Conservation (phyloP, 1,139 yeast genomes). For the Kodamaea plutei region DNA sequence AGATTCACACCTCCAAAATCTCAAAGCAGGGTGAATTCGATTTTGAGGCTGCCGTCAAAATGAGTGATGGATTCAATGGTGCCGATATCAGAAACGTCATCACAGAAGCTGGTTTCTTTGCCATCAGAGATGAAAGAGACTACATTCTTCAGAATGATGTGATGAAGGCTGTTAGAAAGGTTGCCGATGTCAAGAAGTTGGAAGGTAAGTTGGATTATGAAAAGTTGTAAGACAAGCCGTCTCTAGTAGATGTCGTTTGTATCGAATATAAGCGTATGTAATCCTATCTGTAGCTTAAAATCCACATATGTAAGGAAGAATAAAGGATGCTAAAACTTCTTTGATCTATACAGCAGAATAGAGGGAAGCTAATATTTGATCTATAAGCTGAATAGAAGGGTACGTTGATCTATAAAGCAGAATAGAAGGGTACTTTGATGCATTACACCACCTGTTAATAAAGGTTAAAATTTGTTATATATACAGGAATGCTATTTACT, state of each 20-base stretch:
- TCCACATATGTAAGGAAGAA: not conserved
- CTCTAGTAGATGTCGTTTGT: no score
- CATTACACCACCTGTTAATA: no score
- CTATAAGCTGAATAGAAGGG: no score
- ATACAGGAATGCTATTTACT: no score
- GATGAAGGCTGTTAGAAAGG: constrained; percentile 98
- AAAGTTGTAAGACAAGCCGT: constrained; percentile 53
- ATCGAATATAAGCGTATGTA: not conserved
- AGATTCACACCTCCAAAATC: constrained; percentile 85
- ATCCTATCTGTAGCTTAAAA: no score
- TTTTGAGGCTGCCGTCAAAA: constrained; percentile 93
- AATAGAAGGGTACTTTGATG: no score
- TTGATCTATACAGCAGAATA: no score
- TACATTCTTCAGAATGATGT: constrained; percentile 89
- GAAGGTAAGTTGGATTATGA: constrained; percentile 96
- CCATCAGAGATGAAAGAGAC: constrained; percentile 96
- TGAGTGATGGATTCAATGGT: constrained; percentile 99
- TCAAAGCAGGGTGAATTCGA: constrained; percentile 94
- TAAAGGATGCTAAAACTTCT: constrained; percentile 8
- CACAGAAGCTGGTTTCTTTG: constrained; percentile 99
- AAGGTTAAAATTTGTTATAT: not conserved
- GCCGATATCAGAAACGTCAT: constrained; percentile 97
- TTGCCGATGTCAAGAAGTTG: constrained; percentile 92
- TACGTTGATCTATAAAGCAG: no score
- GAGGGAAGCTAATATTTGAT: no score